phyloP scores from a whole-genome alignment of 768 basidiomycete species.

The Russula virescens region DNA sequence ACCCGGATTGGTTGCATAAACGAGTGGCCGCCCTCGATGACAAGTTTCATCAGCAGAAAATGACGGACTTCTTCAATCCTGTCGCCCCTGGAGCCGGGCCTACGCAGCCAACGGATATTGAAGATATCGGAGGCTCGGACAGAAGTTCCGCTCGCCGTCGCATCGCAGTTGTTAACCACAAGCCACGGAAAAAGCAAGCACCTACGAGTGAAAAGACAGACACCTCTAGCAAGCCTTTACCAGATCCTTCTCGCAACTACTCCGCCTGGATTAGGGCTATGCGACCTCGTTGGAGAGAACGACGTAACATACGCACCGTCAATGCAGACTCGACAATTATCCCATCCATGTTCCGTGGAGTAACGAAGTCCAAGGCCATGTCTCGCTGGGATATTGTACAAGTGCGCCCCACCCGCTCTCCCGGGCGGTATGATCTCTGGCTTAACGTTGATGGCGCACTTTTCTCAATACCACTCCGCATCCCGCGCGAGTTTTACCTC shows the following conservation, averaged over 20 bases:
- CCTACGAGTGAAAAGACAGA: conserved; percentile 38
- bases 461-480: conserved; percentile 72
- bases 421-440: conserved; percentile 88
- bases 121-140: conserved; percentile 42
- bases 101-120: conserved; percentile 42
- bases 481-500: conserved; percentile 90
- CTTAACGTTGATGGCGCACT: conserved; percentile 75
- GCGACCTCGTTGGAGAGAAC: conserved; percentile 70
- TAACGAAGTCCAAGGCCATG: conserved; percentile 50
- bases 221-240: conserved; percentile 38
- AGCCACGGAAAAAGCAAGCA: conserved; percentile 35
- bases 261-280: conserved; percentile 72
- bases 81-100: conserved; percentile 32
- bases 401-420: conserved; percentile 66
- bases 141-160: conserved; percentile 33
- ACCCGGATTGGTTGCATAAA: conserved; percentile 96
- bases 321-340: conserved; percentile 38
- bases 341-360: conserved; percentile 70
- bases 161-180: conserved; percentile 50
- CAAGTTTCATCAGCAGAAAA: conserved; percentile 97
- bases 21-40: conserved; percentile 85
- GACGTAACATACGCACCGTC: conserved; percentile 40
- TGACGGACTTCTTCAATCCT: conserved; percentile 86
- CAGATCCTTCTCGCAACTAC: conserved; percentile 62
- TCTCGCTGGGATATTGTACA: conserved; percentile 92